These are phyloP conservation scores for Rhizophora mangle DNA, from an alignment of 345 rosid species.

Conservation along the genomic window DNA sequence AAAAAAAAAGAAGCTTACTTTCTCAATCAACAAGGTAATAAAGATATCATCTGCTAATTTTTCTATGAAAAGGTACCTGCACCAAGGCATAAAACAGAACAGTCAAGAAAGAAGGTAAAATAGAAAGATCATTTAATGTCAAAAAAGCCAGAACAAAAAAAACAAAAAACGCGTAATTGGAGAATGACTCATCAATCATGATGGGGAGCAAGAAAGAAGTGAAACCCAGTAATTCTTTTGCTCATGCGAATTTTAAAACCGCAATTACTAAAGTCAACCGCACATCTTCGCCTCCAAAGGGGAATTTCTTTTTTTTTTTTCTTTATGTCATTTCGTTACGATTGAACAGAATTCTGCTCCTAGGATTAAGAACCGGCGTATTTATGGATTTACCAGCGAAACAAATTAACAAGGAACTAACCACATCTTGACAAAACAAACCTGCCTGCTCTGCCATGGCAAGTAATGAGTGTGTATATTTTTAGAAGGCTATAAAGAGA, in stretches of 20 bases:
- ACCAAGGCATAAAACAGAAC: slow-evolving; percentile 4
- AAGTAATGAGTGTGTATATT: neutral
- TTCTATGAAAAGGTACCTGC: slow-evolving; percentile 6
- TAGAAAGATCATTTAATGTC: neutral
- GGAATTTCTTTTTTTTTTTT: neutral
- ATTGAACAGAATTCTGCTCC: neutral
- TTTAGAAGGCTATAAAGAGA: neutral
- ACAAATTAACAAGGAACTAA: neutral
- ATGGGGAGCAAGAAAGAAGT: neutral
- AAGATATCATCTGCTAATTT: neutral
- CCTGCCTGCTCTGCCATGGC: slow-evolving; percentile 5
- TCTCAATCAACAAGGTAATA: neutral
- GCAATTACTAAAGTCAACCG: neutral
- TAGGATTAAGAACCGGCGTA: neutral
- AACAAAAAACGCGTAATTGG: too few species aligned
- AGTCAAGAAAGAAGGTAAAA: neutral
- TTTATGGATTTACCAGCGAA: neutral
- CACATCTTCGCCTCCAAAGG: neutral
- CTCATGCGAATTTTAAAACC: neutral
- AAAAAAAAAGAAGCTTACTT: slow-evolving; percentile 13
- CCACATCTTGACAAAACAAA: neutral
- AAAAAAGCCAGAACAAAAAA: neutral
- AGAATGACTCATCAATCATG: too few species aligned
- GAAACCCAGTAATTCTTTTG: slow-evolving; percentile 1
- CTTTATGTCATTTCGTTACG: neutral